Percentiles rank a stretch among this genome's conserved stretches.
Evolutionary conservation across 306 rosid species (phyloP).

Genomic region (Vachellia collinsii): DNA sequence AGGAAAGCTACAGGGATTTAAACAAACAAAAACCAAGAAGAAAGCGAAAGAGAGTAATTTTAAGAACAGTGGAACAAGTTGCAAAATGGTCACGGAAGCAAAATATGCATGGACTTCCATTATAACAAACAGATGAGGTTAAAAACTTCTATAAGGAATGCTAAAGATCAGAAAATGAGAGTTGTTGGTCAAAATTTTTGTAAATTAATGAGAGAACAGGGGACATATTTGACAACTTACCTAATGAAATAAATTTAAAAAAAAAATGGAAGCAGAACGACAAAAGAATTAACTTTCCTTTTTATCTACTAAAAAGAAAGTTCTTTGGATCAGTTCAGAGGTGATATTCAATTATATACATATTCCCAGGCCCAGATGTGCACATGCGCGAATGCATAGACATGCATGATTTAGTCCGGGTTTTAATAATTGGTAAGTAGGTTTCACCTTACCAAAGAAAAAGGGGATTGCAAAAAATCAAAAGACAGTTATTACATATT

Average conservation of each 20-base stretch:
- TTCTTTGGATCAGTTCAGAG: not conserved
- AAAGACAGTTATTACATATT: not conserved
- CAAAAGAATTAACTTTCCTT: not conserved
- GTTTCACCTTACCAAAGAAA: not conserved
- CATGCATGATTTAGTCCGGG: not conserved
- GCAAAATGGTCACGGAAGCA: not conserved
- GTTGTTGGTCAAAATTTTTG: not conserved
- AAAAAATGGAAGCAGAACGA: not conserved
- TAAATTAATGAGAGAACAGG: not conserved
- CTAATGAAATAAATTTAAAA: not conserved
- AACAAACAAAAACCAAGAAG: not conserved
- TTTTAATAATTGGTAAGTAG: not conserved
- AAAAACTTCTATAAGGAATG: not conserved
- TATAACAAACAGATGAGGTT: not conserved
- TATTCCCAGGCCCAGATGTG: not conserved
- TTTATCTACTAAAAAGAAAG: not conserved
- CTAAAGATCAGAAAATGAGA: not conserved
- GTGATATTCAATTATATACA: not conserved
- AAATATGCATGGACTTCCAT: not conserved
- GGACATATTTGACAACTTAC: not conserved
- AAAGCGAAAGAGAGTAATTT: not conserved
- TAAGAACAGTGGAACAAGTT: not conserved
- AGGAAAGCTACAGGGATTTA: not conserved
- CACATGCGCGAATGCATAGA: not conserved
- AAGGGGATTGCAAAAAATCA: not conserved